Conservation (phyloP, 1,284 basidiomycete species). For the Athelia sp. region DNA sequence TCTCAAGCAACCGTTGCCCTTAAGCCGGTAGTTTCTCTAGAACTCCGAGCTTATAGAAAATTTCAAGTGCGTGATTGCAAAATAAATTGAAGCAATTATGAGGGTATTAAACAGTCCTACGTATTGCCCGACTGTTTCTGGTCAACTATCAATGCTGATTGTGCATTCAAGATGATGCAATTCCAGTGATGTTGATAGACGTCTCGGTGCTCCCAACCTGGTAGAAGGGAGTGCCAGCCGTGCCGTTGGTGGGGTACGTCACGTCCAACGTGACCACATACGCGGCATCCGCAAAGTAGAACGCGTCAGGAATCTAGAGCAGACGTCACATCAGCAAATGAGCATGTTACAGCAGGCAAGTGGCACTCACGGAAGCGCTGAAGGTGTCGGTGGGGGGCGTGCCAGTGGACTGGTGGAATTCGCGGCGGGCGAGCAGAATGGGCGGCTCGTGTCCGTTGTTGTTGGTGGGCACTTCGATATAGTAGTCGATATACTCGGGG, state of each 20-base stretch:
- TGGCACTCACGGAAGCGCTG: conserved; percentile 14
- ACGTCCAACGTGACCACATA: conserved; percentile 21
- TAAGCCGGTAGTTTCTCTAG: no score
- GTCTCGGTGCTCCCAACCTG: no score
- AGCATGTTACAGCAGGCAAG: neutral
- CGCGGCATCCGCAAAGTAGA: conserved; percentile 17
- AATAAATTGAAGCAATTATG: no score
- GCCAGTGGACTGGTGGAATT: neutral
- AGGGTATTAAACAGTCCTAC: no score
- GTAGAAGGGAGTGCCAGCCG: conserved; percentile 11
- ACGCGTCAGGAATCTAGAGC: conserved; percentile 20
- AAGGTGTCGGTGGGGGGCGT: conserved; percentile 11
- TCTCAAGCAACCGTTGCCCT: no score
- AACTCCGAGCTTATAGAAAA: no score
- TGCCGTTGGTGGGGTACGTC: conserved; percentile 16
- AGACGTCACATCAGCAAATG: neutral
- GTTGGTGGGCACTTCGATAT: conserved; percentile 24
- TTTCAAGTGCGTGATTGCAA: no score
- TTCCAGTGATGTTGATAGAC: no score
- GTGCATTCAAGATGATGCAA: no score
- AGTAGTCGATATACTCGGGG: conserved; percentile 25
- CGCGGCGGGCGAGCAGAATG: conserved; percentile 21
- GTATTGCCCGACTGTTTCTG: no score
- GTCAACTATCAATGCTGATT: no score
- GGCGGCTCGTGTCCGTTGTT: conserved; percentile 26